Evolutionary conservation across 352 stramenopile species (phyloP), one percentile per base, ranked within the genome.

Genomic region (Elongisporangium undulatum): DNA sequence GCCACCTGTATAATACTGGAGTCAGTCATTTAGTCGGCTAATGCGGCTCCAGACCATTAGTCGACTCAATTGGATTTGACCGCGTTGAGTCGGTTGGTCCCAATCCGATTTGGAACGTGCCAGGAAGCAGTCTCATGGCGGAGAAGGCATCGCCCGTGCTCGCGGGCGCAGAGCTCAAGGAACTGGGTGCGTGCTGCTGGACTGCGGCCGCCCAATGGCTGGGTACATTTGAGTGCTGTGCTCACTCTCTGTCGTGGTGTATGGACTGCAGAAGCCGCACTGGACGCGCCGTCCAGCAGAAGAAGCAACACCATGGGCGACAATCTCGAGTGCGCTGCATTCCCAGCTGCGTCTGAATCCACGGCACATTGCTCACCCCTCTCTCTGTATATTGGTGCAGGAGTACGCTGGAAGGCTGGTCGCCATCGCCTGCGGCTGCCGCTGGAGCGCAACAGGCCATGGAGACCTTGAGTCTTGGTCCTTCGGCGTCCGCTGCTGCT

Each of bases 381-480:
- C 19, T 61, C 38, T 55, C 9, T 55, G 2, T 55, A 21, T 56
- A 26, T 49, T 8, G 9, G 4, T 16, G 0, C 49, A 85, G 74
- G 61, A 82, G 80, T 29, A 71, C 75, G 56, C 55, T 90, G 6
- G 75, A 86, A 45, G 80, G 80, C 51, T 90, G 80, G 80, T 90
- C 80, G 51, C 77, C 80, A 38, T 82, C 76, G n/a, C 64, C 55
- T 12, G 55, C 20, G 13, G 52, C 58, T 17, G 51, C 59, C n/a
- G 24, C 65, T 19, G 45, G 16, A 49, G 15, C 17, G 21, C 23
- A 21, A 38, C 49, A 72, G 55, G 41, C 62, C n/a, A 87, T 90
- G 68, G 80, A 90, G 62, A 68, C 61, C 20, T 68, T 90, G 48
- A 79, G 62, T 62, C 66, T 90, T 0, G 74, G 64, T 2, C 66